These are phyloP conservation scores for Hirschioporus abietinus DNA, from an alignment of 768 basidiomycete genomes.

Conservation along the genomic window DNA sequence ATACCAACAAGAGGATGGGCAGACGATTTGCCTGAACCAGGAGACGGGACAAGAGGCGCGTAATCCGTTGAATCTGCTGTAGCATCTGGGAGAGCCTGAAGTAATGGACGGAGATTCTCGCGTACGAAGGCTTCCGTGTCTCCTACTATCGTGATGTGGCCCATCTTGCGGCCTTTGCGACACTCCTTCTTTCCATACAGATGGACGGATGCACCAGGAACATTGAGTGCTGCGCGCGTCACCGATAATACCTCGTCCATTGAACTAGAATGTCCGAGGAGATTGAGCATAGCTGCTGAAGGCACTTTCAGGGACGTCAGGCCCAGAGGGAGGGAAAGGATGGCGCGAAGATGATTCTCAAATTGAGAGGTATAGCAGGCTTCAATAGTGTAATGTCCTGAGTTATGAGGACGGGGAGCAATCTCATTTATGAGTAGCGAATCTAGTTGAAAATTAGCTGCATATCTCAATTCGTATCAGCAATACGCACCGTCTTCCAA, in stretches of 20 bases:
- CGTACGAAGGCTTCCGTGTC: slow-evolving; percentile 72
- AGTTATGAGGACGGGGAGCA: slow-evolving; percentile 96
- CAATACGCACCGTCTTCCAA: slow-evolving; percentile 66
- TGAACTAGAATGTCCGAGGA: slow-evolving; percentile 76
- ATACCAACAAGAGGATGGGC: slow-evolving; percentile 78
- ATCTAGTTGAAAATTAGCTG: neutral
- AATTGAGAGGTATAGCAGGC: slow-evolving; percentile 96
- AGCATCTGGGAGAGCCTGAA: slow-evolving; percentile 55
- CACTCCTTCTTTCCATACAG: slow-evolving; percentile 93
- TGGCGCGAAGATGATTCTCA: slow-evolving; percentile 94
- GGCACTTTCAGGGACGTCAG: slow-evolving; percentile 85
- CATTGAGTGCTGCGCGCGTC: slow-evolving; percentile 52
- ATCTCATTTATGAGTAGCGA: slow-evolving; percentile 73
- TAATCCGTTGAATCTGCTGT: slow-evolving; percentile 40
- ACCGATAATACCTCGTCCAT: slow-evolving; percentile 55
- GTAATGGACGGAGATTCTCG: slow-evolving; percentile 64
- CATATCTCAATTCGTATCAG: neutral
- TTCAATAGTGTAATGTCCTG: slow-evolving; percentile 98
- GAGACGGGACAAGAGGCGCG: slow-evolving; percentile 39
- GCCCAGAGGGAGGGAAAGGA: slow-evolving; percentile 85
- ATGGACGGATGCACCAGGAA: slow-evolving; percentile 78
- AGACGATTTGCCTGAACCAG: slow-evolving; percentile 52
- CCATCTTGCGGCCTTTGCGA: slow-evolving; percentile 94
- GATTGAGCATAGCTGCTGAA: slow-evolving; percentile 87
- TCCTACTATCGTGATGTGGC: slow-evolving; percentile 89